Conservation (phyloP, 2,329 filamentous ascomycete genomes). For the Lachnellula occidentalis region DNA sequence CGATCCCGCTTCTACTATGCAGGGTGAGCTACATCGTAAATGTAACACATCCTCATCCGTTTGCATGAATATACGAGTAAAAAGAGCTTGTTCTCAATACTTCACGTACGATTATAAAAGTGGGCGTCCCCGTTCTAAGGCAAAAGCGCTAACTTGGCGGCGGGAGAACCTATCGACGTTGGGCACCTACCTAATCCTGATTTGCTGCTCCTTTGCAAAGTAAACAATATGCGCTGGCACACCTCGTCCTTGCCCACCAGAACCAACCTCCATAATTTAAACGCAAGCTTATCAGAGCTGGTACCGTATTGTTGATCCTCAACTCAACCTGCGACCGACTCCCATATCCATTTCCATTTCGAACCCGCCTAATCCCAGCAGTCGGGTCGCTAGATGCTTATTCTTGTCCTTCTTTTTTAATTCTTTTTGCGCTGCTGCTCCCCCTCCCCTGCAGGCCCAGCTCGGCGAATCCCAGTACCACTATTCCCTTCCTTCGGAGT, state of each 20-base stretch:
- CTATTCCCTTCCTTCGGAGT: background rate
- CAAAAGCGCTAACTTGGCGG: background rate
- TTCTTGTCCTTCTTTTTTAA: background rate
- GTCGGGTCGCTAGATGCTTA: background rate
- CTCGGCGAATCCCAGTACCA: constrained; percentile 1
- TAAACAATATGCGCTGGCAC: background rate
- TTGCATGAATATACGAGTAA: background rate
- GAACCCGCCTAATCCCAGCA: background rate
- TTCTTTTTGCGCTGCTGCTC: background rate
- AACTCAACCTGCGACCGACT: background rate
- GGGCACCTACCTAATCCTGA: background rate
- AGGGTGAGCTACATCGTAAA: background rate
- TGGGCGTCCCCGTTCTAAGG: background rate
- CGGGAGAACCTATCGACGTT: too few relatives aligned
- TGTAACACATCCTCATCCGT: background rate
- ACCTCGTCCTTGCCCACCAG: background rate
- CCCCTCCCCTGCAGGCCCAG: background rate
- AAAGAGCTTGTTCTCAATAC: background rate
- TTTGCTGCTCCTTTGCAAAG: background rate
- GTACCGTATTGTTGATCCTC: background rate
- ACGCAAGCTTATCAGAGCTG: background rate
- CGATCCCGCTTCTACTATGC: background rate
- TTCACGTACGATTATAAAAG: background rate
- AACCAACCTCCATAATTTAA: background rate
- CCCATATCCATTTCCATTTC: background rate